phyloP scores from a whole-genome alignment of 1,284 basidiomycete species.

The Filobasidium uniguttulatum region DNA sequence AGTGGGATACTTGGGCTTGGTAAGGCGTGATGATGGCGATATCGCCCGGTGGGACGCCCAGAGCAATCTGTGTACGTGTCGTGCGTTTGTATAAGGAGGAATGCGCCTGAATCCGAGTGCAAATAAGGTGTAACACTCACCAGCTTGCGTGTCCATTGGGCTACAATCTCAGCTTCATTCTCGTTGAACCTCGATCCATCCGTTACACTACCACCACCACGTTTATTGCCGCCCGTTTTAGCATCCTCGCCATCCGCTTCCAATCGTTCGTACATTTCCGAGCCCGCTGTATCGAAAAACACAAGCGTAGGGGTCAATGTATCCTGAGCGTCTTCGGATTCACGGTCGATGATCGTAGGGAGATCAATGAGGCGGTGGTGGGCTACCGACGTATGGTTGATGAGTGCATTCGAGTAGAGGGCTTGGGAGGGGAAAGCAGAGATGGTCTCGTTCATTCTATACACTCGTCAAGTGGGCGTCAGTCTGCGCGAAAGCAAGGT shows the following conservation, averaged over 20 bases:
- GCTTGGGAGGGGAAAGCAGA: slow-evolving; percentile 73
- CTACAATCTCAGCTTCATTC: slow-evolving; percentile 78
- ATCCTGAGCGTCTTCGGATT: slow-evolving; percentile 51
- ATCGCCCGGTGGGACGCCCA: slow-evolving; percentile 56
- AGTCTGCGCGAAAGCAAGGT: neutral
- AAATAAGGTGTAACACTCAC: slow-evolving; percentile 38
- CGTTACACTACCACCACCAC: slow-evolving; percentile 40
- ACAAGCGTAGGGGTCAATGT: slow-evolving; percentile 62
- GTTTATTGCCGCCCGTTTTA: slow-evolving; percentile 29
- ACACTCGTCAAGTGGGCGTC: neutral
- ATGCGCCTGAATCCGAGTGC: neutral
- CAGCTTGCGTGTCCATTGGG: slow-evolving; percentile 62
- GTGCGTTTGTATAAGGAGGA: neutral
- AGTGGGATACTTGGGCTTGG: slow-evolving; percentile 75
- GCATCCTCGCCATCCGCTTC: slow-evolving; percentile 40
- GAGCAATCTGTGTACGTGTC: slow-evolving; percentile 42
- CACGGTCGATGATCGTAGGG: slow-evolving; percentile 40
- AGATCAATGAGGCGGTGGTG: slow-evolving; percentile 59
- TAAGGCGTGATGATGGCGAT: slow-evolving; percentile 92
- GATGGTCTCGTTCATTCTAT: slow-evolving; percentile 74
- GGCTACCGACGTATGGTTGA: slow-evolving; percentile 57
- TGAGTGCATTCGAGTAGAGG: slow-evolving; percentile 62
- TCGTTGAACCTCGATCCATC: slow-evolving; percentile 83
- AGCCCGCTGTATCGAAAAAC: slow-evolving; percentile 88
- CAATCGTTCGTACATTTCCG: slow-evolving; percentile 70